Percentiles rank a stretch among this genome's conserved stretches.
Conservation (phyloP, 1,284 basidiomycete genomes). For the Golubevia pallescens region DNA sequence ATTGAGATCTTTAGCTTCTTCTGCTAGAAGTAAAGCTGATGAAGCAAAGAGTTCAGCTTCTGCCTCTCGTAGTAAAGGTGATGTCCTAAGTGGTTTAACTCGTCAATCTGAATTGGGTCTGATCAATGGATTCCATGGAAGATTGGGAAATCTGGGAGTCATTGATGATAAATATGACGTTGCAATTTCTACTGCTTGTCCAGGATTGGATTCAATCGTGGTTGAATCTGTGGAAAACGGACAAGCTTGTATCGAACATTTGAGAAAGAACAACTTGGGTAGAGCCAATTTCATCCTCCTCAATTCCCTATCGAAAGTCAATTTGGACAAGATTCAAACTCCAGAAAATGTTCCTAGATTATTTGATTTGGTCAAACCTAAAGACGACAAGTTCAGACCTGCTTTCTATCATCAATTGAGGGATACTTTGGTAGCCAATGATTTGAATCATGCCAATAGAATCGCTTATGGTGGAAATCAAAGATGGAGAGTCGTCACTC, state of each 20-base stretch:
- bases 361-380: constrained; percentile 56
- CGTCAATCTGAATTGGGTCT: constrained; percentile 62
- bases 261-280: constrained; percentile 60
- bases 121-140: constrained; percentile 60
- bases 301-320: constrained; percentile 18
- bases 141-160: constrained; percentile 58
- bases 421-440: constrained; percentile 60
- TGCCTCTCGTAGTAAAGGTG: constrained; percentile 43
- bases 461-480: constrained; percentile 57
- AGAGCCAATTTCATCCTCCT: constrained; percentile 61
- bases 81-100: constrained; percentile 49
- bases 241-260: constrained; percentile 62
- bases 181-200: constrained; percentile 62
- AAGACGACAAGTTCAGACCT: constrained; percentile 46
- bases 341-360: constrained; percentile 62
- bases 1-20: constrained; percentile 31
- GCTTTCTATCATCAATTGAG: constrained; percentile 63
- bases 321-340: constrained; percentile 39
- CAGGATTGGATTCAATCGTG: constrained; percentile 59
- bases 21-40: constrained; percentile 51
- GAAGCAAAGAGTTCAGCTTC: constrained; percentile 44
- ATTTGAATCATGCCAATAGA: constrained; percentile 57
- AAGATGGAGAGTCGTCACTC: constrained; percentile 62
- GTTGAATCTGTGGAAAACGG: constrained; percentile 58
- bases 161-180: constrained; percentile 63